phyloP scores from a whole-genome alignment of 1,284 basidiomycete species.

The Crepidotus sp. region DNA sequence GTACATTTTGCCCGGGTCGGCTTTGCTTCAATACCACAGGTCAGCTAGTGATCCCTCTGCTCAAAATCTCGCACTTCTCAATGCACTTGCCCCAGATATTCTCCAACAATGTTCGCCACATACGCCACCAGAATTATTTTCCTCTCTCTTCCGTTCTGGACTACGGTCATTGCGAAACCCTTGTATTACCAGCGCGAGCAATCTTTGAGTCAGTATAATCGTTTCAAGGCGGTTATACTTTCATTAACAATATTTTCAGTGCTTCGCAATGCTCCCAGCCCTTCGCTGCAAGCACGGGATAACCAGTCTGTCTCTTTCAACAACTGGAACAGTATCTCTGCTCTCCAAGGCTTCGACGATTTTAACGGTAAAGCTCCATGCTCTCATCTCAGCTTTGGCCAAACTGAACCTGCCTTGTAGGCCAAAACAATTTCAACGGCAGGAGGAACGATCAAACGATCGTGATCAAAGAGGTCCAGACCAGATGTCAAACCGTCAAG shows the following conservation, averaged over 20 bases:
- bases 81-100: slow-evolving; percentile 2
- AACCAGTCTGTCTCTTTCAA: slow-evolving; percentile 16
- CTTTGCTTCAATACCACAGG: slow-evolving; percentile 14
- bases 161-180: slow-evolving; percentile 13
- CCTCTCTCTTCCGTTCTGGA: slow-evolving; percentile 13
- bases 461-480: slow-evolving; percentile 11
- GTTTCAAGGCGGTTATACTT: background rate
- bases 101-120: slow-evolving; percentile 16
- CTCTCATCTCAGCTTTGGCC: background rate
- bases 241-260: background rate
- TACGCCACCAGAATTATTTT: slow-evolving; percentile 10
- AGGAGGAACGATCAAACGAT: slow-evolving; percentile 6
- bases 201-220: slow-evolving; percentile 6
- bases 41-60: background rate
- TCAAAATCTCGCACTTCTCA: background rate
- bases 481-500: slow-evolving; percentile 10
- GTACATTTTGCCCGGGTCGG: slow-evolving; percentile 11
- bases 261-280: slow-evolving; percentile 6
- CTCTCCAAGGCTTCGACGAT: slow-evolving; percentile 19
- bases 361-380: slow-evolving; percentile 14
- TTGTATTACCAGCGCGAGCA: slow-evolving; percentile 13
- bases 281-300: slow-evolving; percentile 3
- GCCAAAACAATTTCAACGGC: slow-evolving; percentile 12
- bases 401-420: background rate
- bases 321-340: slow-evolving; percentile 19